Evolutionary conservation across 148 eudicot genomes (phyloP), one percentile per base, ranked within the genome.

Genomic region (Rhododendron griersonianum): DNA sequence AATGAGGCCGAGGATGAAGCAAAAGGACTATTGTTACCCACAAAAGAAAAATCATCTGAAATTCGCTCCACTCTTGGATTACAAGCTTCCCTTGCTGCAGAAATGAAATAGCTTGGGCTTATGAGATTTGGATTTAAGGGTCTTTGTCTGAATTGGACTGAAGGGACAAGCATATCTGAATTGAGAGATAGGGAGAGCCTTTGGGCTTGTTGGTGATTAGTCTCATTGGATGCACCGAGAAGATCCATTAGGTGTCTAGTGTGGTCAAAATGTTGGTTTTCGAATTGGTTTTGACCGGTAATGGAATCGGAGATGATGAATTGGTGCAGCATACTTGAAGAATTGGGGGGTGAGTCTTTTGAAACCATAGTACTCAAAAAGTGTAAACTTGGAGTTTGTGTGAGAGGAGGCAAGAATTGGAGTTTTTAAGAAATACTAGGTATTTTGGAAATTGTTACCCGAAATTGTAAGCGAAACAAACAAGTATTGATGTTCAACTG

Each of bases 111-210:
- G 86, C 87, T 89, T 61, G 93, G 91, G 81, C 87, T 87, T 37
- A 93, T 85, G 65, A 91, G 81, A 45, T 85, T 90, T 65, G 92
- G 85, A 80, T 86, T 87, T 11, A 91, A 84, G 78, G 89, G 55
- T 65, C 92, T 88, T 82, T 92, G 90, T 74, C 92, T 91, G 81
- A 81, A 92, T 30, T 91, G 92, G 51, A 86, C 85, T 37, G 91
- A 75, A 59, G 91, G 89, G 75, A 90, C 87, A n/a, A 91, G 89
- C 25, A 87, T 87, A 67, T 87, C 89, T 0, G 94, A 92, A 45
- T 92, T 90, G 57, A 96, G 91, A 18, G 98, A 96, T 21, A 96
- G 93, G 5, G 98, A 93, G 13, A 94, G 94, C 83, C 91, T 85
- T 78, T 91, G 93, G 4, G 89, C 51, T 14, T 90, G 92, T 19